Base-by-base conservation (phyloP, 768 basidiomycete genomes). In the Trametes maxima region DNA sequence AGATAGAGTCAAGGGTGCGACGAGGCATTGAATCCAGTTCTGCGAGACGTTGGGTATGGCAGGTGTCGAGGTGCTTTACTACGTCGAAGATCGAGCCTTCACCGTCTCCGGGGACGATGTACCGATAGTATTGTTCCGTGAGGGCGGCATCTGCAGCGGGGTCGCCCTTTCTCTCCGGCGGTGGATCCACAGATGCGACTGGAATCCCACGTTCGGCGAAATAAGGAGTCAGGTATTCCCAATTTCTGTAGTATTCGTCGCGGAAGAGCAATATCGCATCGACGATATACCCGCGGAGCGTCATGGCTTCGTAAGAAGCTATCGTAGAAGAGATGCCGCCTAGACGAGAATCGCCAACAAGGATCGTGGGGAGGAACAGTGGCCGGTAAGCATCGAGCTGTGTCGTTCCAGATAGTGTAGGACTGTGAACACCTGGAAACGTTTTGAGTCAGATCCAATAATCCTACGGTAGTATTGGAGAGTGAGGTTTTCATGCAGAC, bases 271-370 rank as follows among this genome's bases (percentile, higher is more conserved):
- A 70, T 28, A 98, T 81, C 22, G 89, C 84, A 54, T 95, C 92
- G 66, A 98, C 79, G 57, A 86, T 86, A 76, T 94, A 98, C 22
- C 96, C 96, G 5, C 96, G 86, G n/a, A 96, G 78, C 6, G 88
- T 69, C 33, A 98, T 85, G 17, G 95, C 91, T 73, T 98, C 96
- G 75, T 94, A 98, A 0, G 96, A 85, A 1, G 95, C 86, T 60
- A 98, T 89, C 0, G 96, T 98, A 0, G 87, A 86, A 5, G 94
- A 95, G 50, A 98, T 98, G 1, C 96, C 96, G 22, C 96, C 96
- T 5, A 99, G 88, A 47, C 86, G 87, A 0, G 92, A 85, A 62
- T 97, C 93, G 0, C 92, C 95, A 39, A 98, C 78, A 5, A 99
- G 83, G 60, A 98, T 76, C 0, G 90, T 90, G 0, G 96, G 96